Evolutionary conservation across 192 early-diverging fungal species (phyloP), one percentile per base, ranked within the genome.

Genomic region (Coemansia umbellata): DNA sequence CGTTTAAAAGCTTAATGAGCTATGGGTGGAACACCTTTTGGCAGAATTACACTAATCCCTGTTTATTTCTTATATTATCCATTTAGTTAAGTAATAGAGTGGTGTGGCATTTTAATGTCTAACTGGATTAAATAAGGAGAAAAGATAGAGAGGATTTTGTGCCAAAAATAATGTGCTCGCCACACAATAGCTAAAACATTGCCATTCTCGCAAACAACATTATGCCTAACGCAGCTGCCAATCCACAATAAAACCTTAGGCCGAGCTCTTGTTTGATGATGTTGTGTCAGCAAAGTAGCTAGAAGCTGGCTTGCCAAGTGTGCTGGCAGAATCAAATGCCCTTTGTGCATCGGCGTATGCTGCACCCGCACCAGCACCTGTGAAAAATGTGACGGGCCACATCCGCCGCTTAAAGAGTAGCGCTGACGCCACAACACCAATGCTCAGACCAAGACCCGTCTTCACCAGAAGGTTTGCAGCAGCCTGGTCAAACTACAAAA

Each of bases 401-500:
- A 80, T 83, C 63, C 85, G 80, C 80, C 90, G 84, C 76, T 83
- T 84, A 79, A 94, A 94, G 58, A 94, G 58, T 21, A 94, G 74
- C 32, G 88, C 90, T 18, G 90, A 91, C 24, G 87, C 82, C n/a
- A 91, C 89, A 56, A 94, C 82, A 60, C 92, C 92, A 43, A 88
- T 86, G 60, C 85, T 85, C 50, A 91, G 67, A 49, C 90, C 92
- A 47, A 90, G 74, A 14, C 88, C 90, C 33, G 84, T 80, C 76
- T 91, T 91, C 40, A 92, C 83, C 31, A 88, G 63, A 45, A 87
- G 74, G 80, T 94, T 91, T 41, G 90, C 85, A 15, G 91, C 70
- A 36, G 85, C 86, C 59, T 81, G 80, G 79, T 94, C 92, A 80
- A 88, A 94, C 92, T 94, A 78, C 62, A 75, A n/a, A n/a, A n/a